Percentiles rank a stretch among this genome's conserved stretches.
Evolutionary conservation across 1,139 yeast species (phyloP).

Genomic region (Nakaseomyces sp.): DNA sequence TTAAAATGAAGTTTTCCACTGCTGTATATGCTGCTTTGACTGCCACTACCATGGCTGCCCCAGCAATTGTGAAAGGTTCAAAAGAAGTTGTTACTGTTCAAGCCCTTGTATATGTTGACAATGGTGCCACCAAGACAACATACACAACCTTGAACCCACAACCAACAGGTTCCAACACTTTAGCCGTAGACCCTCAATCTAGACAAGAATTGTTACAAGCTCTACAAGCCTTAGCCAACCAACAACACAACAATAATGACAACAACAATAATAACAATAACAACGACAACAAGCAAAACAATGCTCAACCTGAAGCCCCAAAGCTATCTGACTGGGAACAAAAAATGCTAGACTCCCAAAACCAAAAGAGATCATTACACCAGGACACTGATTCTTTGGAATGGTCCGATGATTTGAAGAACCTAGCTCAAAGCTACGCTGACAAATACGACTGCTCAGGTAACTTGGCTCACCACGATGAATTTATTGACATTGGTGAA

Average conservation of each 20-base stretch:
- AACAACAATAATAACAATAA: not conserved
- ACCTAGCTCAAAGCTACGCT: conserved; percentile 63
- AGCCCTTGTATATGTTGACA: too few species aligned
- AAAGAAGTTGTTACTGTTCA: not conserved
- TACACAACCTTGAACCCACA: not conserved
- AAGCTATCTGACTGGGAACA: not conserved
- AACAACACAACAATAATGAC: not conserved
- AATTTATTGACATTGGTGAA: conserved; percentile 46
- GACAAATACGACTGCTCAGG: conserved; percentile 62
- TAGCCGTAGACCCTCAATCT: not conserved
- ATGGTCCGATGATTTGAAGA: conserved; percentile 60
- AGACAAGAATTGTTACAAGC: not conserved
- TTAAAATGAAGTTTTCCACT: conserved; percentile 10
- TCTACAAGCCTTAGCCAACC: not conserved
- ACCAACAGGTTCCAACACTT: conserved; percentile 8
- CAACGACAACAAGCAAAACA: not conserved
- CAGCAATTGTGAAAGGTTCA: conserved; percentile 23
- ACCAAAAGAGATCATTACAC: conserved; percentile 58
- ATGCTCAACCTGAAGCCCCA: not conserved
- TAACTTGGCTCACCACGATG: conserved; percentile 30
- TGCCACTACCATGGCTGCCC: conserved; percentile 31
- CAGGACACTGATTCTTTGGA: conserved; percentile 43
- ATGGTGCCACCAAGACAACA: too few species aligned
- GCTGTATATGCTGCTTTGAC: conserved; percentile 21
- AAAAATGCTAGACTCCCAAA: conserved; percentile 46